Evolutionary conservation across 1,284 basidiomycete species (phyloP).

Genomic region (Trichosporon faecale): DNA sequence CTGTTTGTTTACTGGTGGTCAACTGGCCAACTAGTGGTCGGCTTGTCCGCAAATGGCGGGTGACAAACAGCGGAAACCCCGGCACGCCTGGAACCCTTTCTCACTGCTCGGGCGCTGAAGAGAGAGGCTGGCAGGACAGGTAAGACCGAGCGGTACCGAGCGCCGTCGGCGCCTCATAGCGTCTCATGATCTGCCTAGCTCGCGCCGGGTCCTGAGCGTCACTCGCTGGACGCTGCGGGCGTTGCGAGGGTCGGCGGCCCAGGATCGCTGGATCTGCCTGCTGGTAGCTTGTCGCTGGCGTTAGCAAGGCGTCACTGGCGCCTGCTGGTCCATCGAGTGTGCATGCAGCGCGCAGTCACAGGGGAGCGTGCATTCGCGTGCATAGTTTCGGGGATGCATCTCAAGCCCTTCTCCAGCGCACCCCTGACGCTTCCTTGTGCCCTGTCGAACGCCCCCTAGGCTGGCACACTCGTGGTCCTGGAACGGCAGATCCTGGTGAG

Average conservation of each 20-base stretch:
- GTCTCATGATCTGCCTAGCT: neutral
- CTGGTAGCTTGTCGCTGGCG: no score
- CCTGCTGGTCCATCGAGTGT: no score
- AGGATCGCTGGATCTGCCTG: neutral
- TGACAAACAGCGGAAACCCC: neutral
- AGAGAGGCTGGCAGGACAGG: neutral
- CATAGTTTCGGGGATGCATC: neutral
- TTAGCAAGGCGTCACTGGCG: neutral
- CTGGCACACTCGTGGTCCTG: neutral
- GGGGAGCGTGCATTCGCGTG: neutral
- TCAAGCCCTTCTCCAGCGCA: neutral
- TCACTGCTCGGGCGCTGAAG: neutral
- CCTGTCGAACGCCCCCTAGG: no score
- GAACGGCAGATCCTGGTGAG: neutral
- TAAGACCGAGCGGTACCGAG: neutral
- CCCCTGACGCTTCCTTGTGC: neutral
- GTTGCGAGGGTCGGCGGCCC: neutral
- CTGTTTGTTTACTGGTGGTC: no score
- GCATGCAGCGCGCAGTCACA: neutral
- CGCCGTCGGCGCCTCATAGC: neutral
- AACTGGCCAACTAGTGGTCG: neutral
- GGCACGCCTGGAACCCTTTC: neutral
- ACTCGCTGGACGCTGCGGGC: no score
- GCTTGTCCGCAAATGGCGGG: neutral
- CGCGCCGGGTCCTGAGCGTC: no score